phyloP scores from a whole-genome alignment of 2,329 filamentous ascomycete species.

The Fusarium austroafricanum region DNA sequence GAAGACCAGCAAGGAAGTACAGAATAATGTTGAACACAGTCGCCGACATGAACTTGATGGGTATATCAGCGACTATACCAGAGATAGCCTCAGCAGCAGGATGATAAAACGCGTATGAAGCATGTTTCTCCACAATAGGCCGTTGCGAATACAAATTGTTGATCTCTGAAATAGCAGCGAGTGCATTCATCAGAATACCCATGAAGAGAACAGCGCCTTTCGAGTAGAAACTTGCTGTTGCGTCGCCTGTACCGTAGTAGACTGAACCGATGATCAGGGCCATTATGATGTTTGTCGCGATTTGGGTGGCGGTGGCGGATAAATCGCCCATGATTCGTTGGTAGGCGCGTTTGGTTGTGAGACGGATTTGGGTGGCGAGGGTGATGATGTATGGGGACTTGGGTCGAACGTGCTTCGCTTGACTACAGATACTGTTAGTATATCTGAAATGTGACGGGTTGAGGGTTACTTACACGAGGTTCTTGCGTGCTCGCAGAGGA shows the following conservation, averaged over 20 bases:
- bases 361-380: slow-evolving; percentile 63
- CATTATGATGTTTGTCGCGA: slow-evolving; percentile 63
- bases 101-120: slow-evolving; percentile 63
- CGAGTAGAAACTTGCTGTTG: slow-evolving; percentile 63
- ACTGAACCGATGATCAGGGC: slow-evolving; percentile 71
- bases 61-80: slow-evolving; percentile 65
- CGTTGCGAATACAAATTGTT: slow-evolving; percentile 57
- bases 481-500: slow-evolving; percentile 61
- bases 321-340: slow-evolving; percentile 65
- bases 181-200: slow-evolving; percentile 68
- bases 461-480: slow-evolving; percentile 36
- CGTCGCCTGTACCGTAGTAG: slow-evolving; percentile 64
- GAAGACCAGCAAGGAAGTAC: slow-evolving; percentile 67
- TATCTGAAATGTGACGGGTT: rapidly evolving
- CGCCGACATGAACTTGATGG: slow-evolving; percentile 65
- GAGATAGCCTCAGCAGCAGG: slow-evolving; percentile 66
- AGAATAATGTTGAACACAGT: slow-evolving; percentile 66
- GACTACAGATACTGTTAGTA: slow-evolving; percentile 42
- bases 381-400: slow-evolving; percentile 70
- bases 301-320: slow-evolving; percentile 58
- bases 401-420: slow-evolving; percentile 64
- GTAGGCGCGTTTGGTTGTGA: slow-evolving; percentile 64
- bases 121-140: slow-evolving; percentile 62
- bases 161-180: slow-evolving; percentile 68
- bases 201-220: slow-evolving; percentile 70